Evolutionary conservation across 768 basidiomycete genomes (phyloP), one percentile per base, ranked within the genome.

Genomic region (Sarcodon aspratus): DNA sequence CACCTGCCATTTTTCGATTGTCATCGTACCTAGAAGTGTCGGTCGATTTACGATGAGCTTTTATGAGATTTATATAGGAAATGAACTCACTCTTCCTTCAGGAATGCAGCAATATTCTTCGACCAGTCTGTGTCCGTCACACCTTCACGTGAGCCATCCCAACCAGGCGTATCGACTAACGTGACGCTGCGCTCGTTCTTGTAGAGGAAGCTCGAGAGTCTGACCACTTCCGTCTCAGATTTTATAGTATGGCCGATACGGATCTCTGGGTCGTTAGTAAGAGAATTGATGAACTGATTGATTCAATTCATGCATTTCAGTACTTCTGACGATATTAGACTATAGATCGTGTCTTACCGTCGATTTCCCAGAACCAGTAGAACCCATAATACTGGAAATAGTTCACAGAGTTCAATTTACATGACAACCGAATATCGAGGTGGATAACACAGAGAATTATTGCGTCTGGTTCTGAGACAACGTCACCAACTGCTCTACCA

Each of bases 121-220:
- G 54, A 40, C 15, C 55, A 36, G 13, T 59, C 56, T 32, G 46
- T 34, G 35, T 58, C 57, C 9, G 36, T 36, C 21, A 27, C 5
- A n/a, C 5, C 21, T 10, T 47, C 40, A 3, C 59, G 65, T 3
- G 75, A 73, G 55, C 79, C 77, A 52, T 78, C 78, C 50, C 80
- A 80, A 7, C 78, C 79, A 0, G 79, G 79, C 0, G 79, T 80
- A 54, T 81, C 79, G 44, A 81, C 70, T 13, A 81, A 55, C 1
- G 61, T 69, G 33, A 79, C 63, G n/a, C n/a, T 46, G 21, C 48
- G 37, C 13, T 50, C 59, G 35, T 55, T 47, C 36, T 57, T 43
- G 15, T 47, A 35, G 50, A 54, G 54, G 13, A 48, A 50, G 1
- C 38, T 10, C 1, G 50, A 42, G 12, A 52, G 34, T 48, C 55